Base-by-base conservation (phyloP, 2,329 filamentous ascomycete genomes). In the Sporothrix brunneoviolacea region DNA sequence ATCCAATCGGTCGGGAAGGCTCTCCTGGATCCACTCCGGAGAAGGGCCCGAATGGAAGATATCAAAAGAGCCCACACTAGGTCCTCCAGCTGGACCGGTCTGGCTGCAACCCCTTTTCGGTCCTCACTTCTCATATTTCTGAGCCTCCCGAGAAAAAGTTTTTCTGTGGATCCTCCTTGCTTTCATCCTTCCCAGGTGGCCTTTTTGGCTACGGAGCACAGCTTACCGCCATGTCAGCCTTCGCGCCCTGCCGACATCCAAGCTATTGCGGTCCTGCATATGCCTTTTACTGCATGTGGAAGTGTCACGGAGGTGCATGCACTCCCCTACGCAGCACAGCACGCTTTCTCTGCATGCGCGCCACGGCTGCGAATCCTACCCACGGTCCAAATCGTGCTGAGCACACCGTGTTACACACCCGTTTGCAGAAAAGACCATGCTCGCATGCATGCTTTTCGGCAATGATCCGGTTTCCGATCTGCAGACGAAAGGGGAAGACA, bases 1-100 rank as follows among this genome's bases (percentile, higher is more conserved):
- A 47, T 51, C 49, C 49, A 51, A 47, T 51, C 50, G 39, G 44
- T 41, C 50, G 50, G 50, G 50, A 52, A 37, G 44, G 12, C 28
- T 33, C 43, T 39, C 22, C 24, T 39, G 24, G 33, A 9, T 33
- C 50, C 50, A 52, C 44, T 18, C 37, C 45, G 45, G 45, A 40
- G 28, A 48, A 48, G 36, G 27, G 45, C 28, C 45, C 37, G 45
- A 39, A 12, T 39, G 44, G 44, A 47, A 30, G 36, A 12, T 30
- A 22, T 22, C 16, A 32, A 21, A 30, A 22, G n/a, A 2, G 24
- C 18, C 36, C 36, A 47, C 24, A n/a, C n/a, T n/a, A n/a, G n/a
- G n/a, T n/a, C n/a, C n/a, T n/a, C n/a, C n/a, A n/a, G n/a, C n/a
- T n/a, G n/a, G n/a, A n/a, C n/a, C n/a, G n/a, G 24, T 28, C 24